Evolutionary conservation across 2,329 filamentous ascomycete species (phyloP), one percentile per base, ranked within the genome.

Genomic region (Monilinia polystroma): DNA sequence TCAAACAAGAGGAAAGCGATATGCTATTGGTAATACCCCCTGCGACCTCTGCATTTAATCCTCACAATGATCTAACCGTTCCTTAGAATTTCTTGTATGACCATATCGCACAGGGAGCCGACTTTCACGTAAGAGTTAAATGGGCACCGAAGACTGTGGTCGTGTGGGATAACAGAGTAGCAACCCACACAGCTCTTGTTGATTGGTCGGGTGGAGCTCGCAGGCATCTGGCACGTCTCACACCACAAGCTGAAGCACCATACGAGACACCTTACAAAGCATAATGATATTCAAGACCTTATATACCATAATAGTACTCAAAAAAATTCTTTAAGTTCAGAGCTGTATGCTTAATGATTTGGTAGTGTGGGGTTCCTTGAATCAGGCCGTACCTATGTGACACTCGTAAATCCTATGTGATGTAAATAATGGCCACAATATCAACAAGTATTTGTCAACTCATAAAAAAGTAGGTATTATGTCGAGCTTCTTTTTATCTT

Each of bases 1-100:
- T 89, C 74, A 96, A 96, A 79, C 91, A 92, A 75, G 92, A 96
- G 75, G 93, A 96, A 76, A 92, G 88, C 1, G 92, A 96, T 70
- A 83, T 83, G 58, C 80, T 93, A 56, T 82, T 93, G 67, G 72
- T 73, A 69, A 71, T 69, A 47, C 59, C 4, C 16, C 12, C 57
- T n/a, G 20, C 16, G 18, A 18, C 45, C 6, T 41, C 43, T 16
- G 8, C 20, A 38, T n/a, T 8, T 18, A 20, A 12, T 18, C 26
- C 52, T 4, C 20, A 55, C 18, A 4, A 32, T 55, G 4, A 47
- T 23, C 59, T 66, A 20, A 91, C 94, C 69, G 82, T 83, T 58
- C 79, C 91, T 14, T 81, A 93, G 68, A 91, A 91, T 74, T 93
- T 93, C 80, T 78, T 93, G 20, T 92, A 88, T 76, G 85, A 92